Percentiles rank a stretch among this genome's conserved stretches.
Evolutionary conservation across 805 yeast genomes (phyloP).

Genomic region (Diddensiella caesifluorescens): DNA sequence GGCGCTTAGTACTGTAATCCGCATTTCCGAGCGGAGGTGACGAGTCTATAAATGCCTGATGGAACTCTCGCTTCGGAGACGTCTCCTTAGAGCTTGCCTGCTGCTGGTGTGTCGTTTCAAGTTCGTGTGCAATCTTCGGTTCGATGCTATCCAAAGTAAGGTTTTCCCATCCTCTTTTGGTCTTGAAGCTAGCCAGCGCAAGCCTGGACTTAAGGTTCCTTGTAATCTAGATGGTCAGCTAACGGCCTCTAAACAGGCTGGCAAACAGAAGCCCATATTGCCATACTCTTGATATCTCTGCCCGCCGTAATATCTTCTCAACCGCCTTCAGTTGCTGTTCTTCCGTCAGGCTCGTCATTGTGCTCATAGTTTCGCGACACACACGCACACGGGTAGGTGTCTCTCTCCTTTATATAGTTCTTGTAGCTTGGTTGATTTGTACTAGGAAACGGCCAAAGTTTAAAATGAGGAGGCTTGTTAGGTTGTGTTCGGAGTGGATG

Average conservation of each 20-base stretch:
- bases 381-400: too few species aligned
- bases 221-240: constrained; percentile 27
- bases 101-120: not conserved
- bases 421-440: too few species aligned
- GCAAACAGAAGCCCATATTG: not conserved
- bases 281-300: constrained; percentile 36
- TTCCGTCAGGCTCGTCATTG: constrained; percentile 8
- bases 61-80: constrained; percentile 17
- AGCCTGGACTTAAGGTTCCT: constrained; percentile 38
- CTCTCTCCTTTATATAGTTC: too few species aligned
- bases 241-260: not conserved
- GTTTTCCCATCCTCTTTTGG: constrained; percentile 37
- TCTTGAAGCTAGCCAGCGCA: constrained; percentile 38
- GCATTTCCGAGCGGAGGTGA: constrained; percentile 14
- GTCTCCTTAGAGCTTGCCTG: not conserved
- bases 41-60: constrained; percentile 13
- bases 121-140: constrained; percentile 26
- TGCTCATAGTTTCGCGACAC: too few species aligned
- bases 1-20: too few species aligned
- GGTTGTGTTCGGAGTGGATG: too few species aligned
- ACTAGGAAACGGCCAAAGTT: too few species aligned
- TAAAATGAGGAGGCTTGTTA: too few species aligned
- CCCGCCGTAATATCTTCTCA: constrained; percentile 37
- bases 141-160: constrained; percentile 34
- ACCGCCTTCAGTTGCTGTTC: constrained; percentile 24